These are phyloP conservation scores for Forsythia suspensa DNA, from an alignment of 257 asterid genomes.

Conservation along the genomic window DNA sequence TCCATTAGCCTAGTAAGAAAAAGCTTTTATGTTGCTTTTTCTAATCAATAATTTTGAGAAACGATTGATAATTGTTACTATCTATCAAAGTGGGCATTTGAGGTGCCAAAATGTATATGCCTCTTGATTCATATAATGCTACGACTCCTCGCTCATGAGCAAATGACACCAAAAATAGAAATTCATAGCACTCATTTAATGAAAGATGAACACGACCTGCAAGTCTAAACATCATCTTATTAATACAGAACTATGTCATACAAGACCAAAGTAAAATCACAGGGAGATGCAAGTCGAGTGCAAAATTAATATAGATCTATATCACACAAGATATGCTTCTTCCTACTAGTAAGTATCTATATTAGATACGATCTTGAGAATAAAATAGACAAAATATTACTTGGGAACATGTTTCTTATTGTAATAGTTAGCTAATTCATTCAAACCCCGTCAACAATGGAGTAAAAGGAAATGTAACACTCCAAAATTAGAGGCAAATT, in stretches of 20 bases:
- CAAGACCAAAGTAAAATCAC: not conserved
- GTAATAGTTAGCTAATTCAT: no score
- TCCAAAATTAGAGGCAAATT: not conserved
- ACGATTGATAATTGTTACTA: conserved; percentile 40
- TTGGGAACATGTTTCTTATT: not conserved
- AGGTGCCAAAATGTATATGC: conserved; percentile 56
- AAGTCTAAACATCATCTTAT: conserved; percentile 20
- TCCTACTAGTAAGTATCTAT: not conserved
- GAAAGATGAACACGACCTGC: conserved; percentile 54
- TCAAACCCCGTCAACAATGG: no score
- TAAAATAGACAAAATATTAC: not conserved
- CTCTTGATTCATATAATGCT: conserved; percentile 61
- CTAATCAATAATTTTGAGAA: not conserved
- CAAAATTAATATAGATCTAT: not conserved
- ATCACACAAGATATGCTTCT: not conserved
- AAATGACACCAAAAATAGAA: conserved; percentile 58
- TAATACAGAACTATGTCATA: conserved; percentile 10
- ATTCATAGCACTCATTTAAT: conserved; percentile 70
- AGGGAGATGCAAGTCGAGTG: not conserved
- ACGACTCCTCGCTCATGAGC: conserved; percentile 57
- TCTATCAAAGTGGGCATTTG: conserved; percentile 60
- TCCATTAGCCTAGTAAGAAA: conserved; percentile 1
- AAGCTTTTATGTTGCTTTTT: conserved; percentile 12
- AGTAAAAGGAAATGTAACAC: not conserved
- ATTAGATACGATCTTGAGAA: not conserved